A percentile compares a stretch with the other conserved stretches of the same genome.
Conservation (phyloP, 805 yeast species). For the Saturnispora saitoi region DNA sequence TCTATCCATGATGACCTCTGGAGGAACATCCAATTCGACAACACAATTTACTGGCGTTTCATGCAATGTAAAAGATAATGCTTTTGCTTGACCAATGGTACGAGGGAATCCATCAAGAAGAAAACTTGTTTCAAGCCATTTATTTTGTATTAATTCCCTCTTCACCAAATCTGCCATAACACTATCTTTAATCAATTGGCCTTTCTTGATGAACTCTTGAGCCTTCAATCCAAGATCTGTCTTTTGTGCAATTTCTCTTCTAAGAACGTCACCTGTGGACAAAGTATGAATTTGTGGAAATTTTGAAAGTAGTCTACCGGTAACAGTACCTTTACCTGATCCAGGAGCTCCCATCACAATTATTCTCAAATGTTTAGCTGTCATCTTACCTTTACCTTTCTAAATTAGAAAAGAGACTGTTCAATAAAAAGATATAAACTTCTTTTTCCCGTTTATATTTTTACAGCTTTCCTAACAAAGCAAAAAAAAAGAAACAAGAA, state of each 20-base stretch:
- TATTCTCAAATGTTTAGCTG: conserved; percentile 45
- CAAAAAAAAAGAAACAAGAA: not conserved
- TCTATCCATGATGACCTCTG: conserved; percentile 67
- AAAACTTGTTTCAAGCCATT: conserved; percentile 48
- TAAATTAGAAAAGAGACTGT: not conserved
- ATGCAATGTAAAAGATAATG: conserved; percentile 38
- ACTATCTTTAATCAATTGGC: conserved; percentile 66
- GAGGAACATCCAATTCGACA: conserved; percentile 85
- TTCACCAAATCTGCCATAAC: conserved; percentile 54
- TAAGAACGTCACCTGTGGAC: conserved; percentile 78
- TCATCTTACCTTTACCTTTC: not conserved
- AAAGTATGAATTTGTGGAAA: conserved; percentile 49
- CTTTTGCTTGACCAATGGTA: conserved; percentile 62
- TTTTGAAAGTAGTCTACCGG: conserved; percentile 49
- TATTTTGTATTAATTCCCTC: conserved; percentile 34
- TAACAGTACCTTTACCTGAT: conserved; percentile 88
- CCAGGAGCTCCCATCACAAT: conserved; percentile 91
- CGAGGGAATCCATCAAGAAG: conserved; percentile 91
- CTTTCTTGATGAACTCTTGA: conserved; percentile 45
- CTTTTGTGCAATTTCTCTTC: conserved; percentile 51
- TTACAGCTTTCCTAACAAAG: not conserved
- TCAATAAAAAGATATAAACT: not conserved
- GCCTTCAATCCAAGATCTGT: conserved; percentile 53
- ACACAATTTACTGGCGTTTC: conserved; percentile 55
- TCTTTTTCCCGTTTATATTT: not conserved